Conservation (phyloP, 768 basidiomycete species). For the Fibroporia radiculosa region DNA sequence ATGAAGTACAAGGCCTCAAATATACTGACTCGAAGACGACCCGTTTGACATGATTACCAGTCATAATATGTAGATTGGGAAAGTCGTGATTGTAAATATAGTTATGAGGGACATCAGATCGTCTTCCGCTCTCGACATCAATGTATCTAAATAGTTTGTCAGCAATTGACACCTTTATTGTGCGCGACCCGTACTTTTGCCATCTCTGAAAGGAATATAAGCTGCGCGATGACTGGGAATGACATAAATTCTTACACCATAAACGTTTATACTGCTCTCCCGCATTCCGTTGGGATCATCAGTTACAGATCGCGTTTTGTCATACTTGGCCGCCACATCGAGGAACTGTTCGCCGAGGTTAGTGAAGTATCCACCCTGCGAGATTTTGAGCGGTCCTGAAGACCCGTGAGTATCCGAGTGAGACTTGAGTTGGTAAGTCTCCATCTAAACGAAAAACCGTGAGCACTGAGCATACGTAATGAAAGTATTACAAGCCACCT, state of each 20-base stretch:
- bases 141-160: conserved; percentile 38
- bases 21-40: conserved; percentile 28
- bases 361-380: conserved; percentile 17
- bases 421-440: conserved; percentile 28
- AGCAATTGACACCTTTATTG: background rate
- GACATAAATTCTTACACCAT: conserved; percentile 14
- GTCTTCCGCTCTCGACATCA: conserved; percentile 39
- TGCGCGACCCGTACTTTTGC: conserved; percentile 38
- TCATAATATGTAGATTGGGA: conserved; percentile 22
- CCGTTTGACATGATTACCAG: conserved; percentile 28
- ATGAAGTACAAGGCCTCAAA: background rate
- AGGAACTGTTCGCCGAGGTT: conserved; percentile 21
- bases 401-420: conserved; percentile 35
- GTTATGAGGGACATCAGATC: conserved; percentile 47
- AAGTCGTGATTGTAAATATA: conserved; percentile 27
- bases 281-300: conserved; percentile 19
- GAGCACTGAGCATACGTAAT: conserved; percentile 28
- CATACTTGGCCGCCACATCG: conserved; percentile 17
- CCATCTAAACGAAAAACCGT: conserved; percentile 20
- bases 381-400: conserved; percentile 34
- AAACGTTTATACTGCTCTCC: conserved; percentile 22
- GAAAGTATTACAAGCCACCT: conserved; percentile 30
- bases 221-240: background rate
- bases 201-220: conserved; percentile 32
- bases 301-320: conserved; percentile 10